These are phyloP conservation scores for Przewalskia tangutica DNA, from an alignment of 257 asterid species.

Conservation along the genomic window DNA sequence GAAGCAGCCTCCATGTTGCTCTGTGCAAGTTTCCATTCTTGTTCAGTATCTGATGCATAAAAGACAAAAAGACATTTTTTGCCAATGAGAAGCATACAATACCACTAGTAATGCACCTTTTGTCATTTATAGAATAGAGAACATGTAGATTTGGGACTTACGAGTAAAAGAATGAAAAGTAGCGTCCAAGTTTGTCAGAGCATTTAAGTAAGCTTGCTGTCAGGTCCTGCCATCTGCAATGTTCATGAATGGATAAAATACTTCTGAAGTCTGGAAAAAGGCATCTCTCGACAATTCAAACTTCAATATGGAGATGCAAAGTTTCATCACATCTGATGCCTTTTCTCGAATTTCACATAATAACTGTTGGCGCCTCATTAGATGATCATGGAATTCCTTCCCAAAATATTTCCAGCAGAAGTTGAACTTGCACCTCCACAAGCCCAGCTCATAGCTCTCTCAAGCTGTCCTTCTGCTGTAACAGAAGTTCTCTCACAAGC, in stretches of 20 bases:
- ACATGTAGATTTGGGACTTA: constrained; percentile 29
- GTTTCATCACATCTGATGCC: constrained; percentile 72
- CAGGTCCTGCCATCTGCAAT: constrained; percentile 69
- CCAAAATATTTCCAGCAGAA: constrained; percentile 40
- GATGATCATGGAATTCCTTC: constrained; percentile 82
- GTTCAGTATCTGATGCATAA: constrained; percentile 74
- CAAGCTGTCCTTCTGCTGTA: constrained; percentile 93
- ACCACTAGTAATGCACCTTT: neutral
- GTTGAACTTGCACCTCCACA: constrained; percentile 83
- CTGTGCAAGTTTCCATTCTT: constrained; percentile 89
- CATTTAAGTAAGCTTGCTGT: constrained; percentile 72
- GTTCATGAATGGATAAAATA: constrained; percentile 37
- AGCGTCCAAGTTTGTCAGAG: constrained; percentile 62
- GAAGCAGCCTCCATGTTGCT: constrained; percentile 94
- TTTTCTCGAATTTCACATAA: constrained; percentile 69
- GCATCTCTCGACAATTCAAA: constrained; percentile 97
- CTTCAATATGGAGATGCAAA: constrained; percentile 76
- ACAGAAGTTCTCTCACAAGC: constrained; percentile 73
- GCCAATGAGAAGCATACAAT: constrained; percentile 4
- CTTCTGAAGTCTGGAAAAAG: constrained; percentile 42
- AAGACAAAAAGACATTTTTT: constrained; percentile 13
- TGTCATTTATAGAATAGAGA: neutral
- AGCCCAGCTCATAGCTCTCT: constrained; percentile 99
- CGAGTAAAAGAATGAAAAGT: constrained; percentile 78
- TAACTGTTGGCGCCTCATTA: constrained; percentile 50